Percentiles rank a stretch among this genome's conserved stretches.
Conservation (phyloP, 495 filamentous ascomycete species). For the Aspergillus bertholletiae region DNA sequence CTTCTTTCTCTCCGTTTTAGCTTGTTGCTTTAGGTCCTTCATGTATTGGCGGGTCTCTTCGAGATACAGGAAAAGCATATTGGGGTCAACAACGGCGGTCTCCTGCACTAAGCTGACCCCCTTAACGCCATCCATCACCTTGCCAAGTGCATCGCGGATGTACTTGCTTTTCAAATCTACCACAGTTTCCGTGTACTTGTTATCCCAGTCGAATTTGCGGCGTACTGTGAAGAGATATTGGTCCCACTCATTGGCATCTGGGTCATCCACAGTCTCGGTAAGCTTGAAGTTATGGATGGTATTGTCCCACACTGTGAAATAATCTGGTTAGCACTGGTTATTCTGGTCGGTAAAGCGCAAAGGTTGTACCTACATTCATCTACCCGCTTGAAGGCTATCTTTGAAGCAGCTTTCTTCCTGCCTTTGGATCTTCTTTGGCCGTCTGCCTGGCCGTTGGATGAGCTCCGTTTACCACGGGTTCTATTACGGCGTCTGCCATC, state of each 20-base stretch:
- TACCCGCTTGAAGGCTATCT: slow-evolving; percentile 79
- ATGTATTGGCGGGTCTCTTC: slow-evolving; percentile 67
- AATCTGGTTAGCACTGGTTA: background rate
- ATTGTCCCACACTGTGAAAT: slow-evolving; percentile 62
- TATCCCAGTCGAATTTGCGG: slow-evolving; percentile 83
- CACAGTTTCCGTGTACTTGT: slow-evolving; percentile 73
- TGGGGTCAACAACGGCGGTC: slow-evolving; percentile 75
- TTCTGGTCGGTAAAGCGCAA: background rate
- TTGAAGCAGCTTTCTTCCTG: slow-evolving; percentile 53
- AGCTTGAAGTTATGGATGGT: slow-evolving; percentile 80
- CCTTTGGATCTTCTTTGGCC: slow-evolving; percentile 19
- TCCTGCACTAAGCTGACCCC: slow-evolving; percentile 79
- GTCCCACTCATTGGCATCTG: slow-evolving; percentile 71
- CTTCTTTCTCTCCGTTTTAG: slow-evolving; percentile 62
- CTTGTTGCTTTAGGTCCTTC: slow-evolving; percentile 62
- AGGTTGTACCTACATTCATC: slow-evolving; percentile 58
- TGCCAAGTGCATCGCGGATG: slow-evolving; percentile 67
- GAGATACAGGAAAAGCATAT: slow-evolving; percentile 84
- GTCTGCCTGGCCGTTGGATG: slow-evolving; percentile 11
- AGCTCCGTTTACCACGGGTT: slow-evolving; percentile 16
- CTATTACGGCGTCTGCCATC: slow-evolving; percentile 18
- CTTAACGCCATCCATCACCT: slow-evolving; percentile 78
- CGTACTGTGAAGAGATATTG: slow-evolving; percentile 85
- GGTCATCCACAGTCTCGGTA: slow-evolving; percentile 72
- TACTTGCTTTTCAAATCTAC: slow-evolving; percentile 85